Evolutionary conservation across 352 stramenopile species (phyloP).

Genomic region (Phytophthora podocarpi): DNA sequence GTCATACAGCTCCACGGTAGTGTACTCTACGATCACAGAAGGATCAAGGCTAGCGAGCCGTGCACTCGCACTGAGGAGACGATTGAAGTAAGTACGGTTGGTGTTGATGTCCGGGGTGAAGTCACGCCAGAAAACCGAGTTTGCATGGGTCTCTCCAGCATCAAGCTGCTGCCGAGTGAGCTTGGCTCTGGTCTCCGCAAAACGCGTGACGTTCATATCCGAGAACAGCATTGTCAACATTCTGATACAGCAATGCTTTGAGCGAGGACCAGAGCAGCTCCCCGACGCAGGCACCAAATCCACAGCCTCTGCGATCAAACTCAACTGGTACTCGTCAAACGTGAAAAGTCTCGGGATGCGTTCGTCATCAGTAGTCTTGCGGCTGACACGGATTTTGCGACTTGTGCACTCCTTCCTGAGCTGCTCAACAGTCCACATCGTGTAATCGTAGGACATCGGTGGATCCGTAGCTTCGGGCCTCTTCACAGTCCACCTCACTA

Average conservation of each 20-base stretch:
- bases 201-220: neutral
- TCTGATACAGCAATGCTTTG: neutral
- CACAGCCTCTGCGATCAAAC: no score
- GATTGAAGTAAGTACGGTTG: constrained; percentile 6
- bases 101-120: neutral
- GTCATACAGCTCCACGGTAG: neutral
- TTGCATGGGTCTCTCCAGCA: constrained; percentile 5
- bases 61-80: neutral
- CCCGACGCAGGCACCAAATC: no score
- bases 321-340: neutral
- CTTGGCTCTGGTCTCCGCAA: neutral
- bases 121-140: constrained; percentile 10
- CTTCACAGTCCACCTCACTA: no score
- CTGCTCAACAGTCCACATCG: neutral
- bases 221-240: constrained; percentile 3
- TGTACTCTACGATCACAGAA: neutral
- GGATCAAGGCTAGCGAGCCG: neutral
- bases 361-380: neutral
- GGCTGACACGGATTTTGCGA: neutral
- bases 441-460: no score
- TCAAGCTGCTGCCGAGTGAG: constrained; percentile 1
- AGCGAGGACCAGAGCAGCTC: no score
- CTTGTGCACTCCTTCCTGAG: constrained; percentile 1
- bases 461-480: no score
- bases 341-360: no score